Base-by-base conservation (phyloP, 2,329 filamentous ascomycete species). In the Sporothrix globosa region DNA sequence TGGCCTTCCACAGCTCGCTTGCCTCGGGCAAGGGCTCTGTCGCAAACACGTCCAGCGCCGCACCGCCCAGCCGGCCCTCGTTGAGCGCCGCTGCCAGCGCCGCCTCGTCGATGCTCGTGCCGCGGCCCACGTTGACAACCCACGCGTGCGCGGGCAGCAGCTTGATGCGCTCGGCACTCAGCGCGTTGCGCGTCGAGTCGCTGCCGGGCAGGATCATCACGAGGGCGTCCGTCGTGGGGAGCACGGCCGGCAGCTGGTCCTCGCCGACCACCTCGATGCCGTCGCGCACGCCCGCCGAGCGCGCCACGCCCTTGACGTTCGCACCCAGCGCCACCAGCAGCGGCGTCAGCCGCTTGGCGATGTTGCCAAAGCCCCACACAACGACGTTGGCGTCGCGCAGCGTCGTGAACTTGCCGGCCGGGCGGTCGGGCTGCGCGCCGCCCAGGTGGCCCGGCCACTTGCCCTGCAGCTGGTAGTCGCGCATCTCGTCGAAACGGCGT, bases 261-360 rank as follows among this genome's bases (percentile, higher is more conserved):
- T 84, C 82, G 27, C 75, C 72, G 54, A 79, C 79, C 27, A 85
- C 80, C 75, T 83, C 78, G 48, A 82, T 76, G 2, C 83, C 82
- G 73, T 82, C 81, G 61, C 88, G 82, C 17, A 90, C 85, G 10
- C 89, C 88, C 0, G 82, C 75, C 10, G 76, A 77, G 14, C 88
- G 81, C 14, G 89, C 89, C 1, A 91, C 77, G 67, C 89, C 89
- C 48, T 77, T 81, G 19, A 91, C 88, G 0, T 81, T 80, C 13
- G 88, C 86, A 30, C 89, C 89, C 11, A 85, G 78, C 0, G 75
- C 75, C 1, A 76, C 77, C 39, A 85, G 75, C 67, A 76, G 78
- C 0, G 82, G 82, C 6, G 80, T 76, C 30, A 84, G 78, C 0
- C 75, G 77, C 78, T 83, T 83, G 30, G 81, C 83, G 65, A 85